Evolutionary conservation across 257 asterid species (phyloP).

Genomic region (Jacaranda mimosifolia): DNA sequence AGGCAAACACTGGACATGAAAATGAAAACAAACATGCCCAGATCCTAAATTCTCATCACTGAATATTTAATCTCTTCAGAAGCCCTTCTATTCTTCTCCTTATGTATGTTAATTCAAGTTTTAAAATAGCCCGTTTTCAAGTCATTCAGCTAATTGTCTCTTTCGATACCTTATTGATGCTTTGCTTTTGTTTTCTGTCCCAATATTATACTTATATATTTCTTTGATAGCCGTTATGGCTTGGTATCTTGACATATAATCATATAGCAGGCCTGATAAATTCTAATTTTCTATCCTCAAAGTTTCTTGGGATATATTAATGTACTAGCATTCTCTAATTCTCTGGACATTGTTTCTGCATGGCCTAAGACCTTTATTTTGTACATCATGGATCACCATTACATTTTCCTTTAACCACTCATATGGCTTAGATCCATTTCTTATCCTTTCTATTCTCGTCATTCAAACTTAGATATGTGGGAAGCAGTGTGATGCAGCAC

Average conservation of each 20-base stretch:
- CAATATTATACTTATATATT: neutral
- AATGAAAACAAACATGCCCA: too few species aligned
- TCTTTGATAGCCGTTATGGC: neutral
- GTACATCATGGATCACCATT: neutral
- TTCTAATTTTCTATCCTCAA: neutral
- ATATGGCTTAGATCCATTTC: conserved; percentile 22
- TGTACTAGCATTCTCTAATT: neutral
- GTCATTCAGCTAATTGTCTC: neutral
- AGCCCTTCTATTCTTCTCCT: neutral
- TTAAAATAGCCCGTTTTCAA: neutral
- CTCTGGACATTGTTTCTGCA: neutral
- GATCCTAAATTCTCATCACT: neutral
- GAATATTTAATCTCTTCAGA: neutral
- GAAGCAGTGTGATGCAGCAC: conserved; percentile 57
- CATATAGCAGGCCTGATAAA: neutral
- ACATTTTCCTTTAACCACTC: neutral
- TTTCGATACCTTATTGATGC: neutral
- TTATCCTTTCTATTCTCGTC: conserved; percentile 27
- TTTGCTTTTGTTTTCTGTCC: neutral
- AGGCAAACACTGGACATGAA: too few species aligned
- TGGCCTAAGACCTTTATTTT: neutral
- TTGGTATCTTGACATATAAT: neutral
- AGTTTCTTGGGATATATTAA: neutral
- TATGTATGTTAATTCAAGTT: neutral
- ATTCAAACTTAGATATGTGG: conserved; percentile 66